Conservation (phyloP, 352 stramenopile genomes). For the Phytophthora quininea region DNA sequence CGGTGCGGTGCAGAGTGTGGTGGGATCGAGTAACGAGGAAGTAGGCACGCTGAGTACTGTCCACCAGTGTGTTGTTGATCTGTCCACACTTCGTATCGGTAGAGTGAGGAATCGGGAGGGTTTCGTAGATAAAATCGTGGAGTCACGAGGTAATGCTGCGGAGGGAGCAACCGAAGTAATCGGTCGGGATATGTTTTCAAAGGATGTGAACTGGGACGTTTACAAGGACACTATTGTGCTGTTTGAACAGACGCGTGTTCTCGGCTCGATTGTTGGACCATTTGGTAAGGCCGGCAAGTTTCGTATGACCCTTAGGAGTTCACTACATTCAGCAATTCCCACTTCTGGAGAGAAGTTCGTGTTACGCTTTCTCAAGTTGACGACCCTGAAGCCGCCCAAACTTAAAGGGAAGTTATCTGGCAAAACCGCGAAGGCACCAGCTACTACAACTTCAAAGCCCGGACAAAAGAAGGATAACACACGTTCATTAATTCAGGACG, state of each 20-base stretch:
- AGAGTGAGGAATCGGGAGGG: slow-evolving; percentile 67
- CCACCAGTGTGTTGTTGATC: slow-evolving; percentile 20
- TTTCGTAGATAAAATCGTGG: slow-evolving; percentile 61
- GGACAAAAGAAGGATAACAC: slow-evolving; percentile 9
- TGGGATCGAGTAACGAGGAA: slow-evolving; percentile 29
- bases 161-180: slow-evolving; percentile 43
- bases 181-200: slow-evolving; percentile 78
- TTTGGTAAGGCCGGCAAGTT: slow-evolving; percentile 89
- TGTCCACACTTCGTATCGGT: slow-evolving; percentile 55
- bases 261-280: slow-evolving; percentile 64
- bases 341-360: slow-evolving; percentile 47
- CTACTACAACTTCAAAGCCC: slow-evolving; percentile 6
- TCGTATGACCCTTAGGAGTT: slow-evolving; percentile 41
- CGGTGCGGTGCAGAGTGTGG: slow-evolving; percentile 50
- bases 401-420: slow-evolving; percentile 20
- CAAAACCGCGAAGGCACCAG: not conserved
- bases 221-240: slow-evolving; percentile 60
- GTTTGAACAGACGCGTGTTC: slow-evolving; percentile 37
- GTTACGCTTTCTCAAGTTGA: slow-evolving; percentile 69
- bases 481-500: slow-evolving; percentile 48
- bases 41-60: slow-evolving; percentile 11
- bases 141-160: slow-evolving; percentile 9
- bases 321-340: slow-evolving; percentile 12
- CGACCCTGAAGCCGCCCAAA: slow-evolving; percentile 45
- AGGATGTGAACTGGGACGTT: slow-evolving; percentile 72